These are phyloP conservation scores for Colletotrichum spaethianum DNA, from an alignment of 2,329 filamentous ascomycete genomes.

Conservation along the genomic window DNA sequence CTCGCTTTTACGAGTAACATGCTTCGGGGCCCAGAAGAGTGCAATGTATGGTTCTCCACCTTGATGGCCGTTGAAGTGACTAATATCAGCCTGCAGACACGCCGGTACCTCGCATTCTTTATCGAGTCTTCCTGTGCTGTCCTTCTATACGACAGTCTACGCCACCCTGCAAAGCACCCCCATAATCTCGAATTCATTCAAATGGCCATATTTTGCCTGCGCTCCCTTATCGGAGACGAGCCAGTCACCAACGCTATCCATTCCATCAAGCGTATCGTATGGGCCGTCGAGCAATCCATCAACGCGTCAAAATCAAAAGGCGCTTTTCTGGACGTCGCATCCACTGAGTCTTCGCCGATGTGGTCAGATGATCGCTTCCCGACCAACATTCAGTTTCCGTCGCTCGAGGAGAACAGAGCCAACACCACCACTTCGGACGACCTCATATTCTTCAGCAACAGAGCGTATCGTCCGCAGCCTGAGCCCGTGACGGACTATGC, in stretches of 20 bases:
- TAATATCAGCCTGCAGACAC: slow-evolving; percentile 5
- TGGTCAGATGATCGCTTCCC: slow-evolving; percentile 35
- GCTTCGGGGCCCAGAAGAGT: slow-evolving; percentile 27
- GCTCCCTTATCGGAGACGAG: slow-evolving; percentile 44
- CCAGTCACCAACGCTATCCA: slow-evolving; percentile 47
- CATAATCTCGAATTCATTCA: slow-evolving; percentile 40
- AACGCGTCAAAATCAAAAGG: slow-evolving; percentile 34
- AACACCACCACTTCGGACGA: slow-evolving; percentile 34
- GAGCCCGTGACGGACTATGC: slow-evolving; percentile 26
- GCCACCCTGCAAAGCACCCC: slow-evolving; percentile 47
- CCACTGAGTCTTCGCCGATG: slow-evolving; percentile 24
- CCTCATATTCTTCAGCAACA: slow-evolving; percentile 46
- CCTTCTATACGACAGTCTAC: slow-evolving; percentile 48
- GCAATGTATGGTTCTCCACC: not conserved
- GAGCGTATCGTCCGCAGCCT: slow-evolving; percentile 14
- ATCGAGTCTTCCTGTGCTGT: slow-evolving; percentile 49
- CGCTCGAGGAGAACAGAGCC: slow-evolving; percentile 39
- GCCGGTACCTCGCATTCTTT: slow-evolving; percentile 47
- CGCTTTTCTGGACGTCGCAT: not conserved
- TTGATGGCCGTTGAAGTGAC: no score
- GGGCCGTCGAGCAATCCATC: slow-evolving; percentile 43
- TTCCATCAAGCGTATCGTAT: slow-evolving; percentile 45
- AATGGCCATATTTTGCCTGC: slow-evolving; percentile 29
- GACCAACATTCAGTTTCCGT: slow-evolving; percentile 43
- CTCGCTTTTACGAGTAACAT: slow-evolving; percentile 43